Evolutionary conservation across 176 grass and related monocot genomes (phyloP).

Genomic region (Zea luxurians): DNA sequence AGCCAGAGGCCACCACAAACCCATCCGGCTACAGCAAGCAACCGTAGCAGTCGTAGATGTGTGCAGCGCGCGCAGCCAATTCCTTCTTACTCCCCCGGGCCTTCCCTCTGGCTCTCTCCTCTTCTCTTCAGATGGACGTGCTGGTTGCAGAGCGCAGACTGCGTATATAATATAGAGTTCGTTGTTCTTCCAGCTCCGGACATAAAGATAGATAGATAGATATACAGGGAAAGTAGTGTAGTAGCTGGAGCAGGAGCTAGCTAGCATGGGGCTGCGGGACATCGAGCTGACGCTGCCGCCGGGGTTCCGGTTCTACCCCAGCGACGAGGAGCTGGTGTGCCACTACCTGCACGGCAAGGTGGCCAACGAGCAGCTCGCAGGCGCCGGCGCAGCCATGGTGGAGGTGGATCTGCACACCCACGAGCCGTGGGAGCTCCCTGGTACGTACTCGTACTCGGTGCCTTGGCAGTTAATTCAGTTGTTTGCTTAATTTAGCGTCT

Average conservation of each 20-base stretch:
- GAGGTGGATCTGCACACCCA: slow-evolving; percentile 75
- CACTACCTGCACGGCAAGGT: slow-evolving; percentile 77
- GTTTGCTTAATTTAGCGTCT: neutral
- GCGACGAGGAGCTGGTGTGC: slow-evolving; percentile 74
- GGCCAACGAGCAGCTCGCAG: slow-evolving; percentile 44
- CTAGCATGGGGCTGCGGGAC: slow-evolving; percentile 59
- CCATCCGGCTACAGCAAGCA: neutral
- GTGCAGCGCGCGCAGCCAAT: neutral
- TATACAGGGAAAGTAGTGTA: neutral
- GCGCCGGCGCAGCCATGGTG: slow-evolving; percentile 35
- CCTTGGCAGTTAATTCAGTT: too few species aligned
- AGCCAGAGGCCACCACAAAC: slow-evolving; percentile 24
- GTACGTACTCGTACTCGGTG: slow-evolving; percentile 10
- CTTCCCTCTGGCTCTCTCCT: neutral
- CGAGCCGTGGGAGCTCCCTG: slow-evolving; percentile 82
- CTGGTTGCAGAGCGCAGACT: neutral
- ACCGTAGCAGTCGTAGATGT: neutral
- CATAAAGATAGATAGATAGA: neutral
- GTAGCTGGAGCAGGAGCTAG: neutral
- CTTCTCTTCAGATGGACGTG: neutral
- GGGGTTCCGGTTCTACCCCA: slow-evolving; percentile 71
- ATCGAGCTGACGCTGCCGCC: slow-evolving; percentile 71
- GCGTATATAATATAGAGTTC: neutral
- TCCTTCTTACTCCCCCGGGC: neutral
- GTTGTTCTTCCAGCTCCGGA: neutral